Percentiles rank a stretch among this genome's conserved stretches.
Evolutionary conservation across 2,329 filamentous ascomycete genomes (phyloP).

Genomic region (Fusarium fracticaudum): DNA sequence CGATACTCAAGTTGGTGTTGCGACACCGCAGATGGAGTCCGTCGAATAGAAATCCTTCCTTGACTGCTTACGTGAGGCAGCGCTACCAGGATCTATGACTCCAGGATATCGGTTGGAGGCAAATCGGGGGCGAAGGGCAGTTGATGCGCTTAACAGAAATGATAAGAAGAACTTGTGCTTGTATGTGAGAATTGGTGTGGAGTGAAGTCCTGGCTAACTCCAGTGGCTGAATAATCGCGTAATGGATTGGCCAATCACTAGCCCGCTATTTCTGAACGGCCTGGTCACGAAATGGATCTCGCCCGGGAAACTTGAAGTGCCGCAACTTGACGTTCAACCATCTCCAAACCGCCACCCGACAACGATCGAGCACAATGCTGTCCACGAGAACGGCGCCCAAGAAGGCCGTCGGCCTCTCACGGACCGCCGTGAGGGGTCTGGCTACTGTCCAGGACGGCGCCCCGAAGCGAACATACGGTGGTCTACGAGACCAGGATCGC

Average conservation of each 20-base stretch:
- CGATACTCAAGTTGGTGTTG: constrained; percentile 23
- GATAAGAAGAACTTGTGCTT: constrained; percentile 29
- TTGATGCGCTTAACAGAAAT: constrained; percentile 23
- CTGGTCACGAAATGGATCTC: constrained; percentile 45
- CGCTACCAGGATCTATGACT: constrained; percentile 40
- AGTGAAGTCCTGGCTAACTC: constrained; percentile 45
- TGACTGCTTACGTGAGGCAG: constrained; percentile 28
- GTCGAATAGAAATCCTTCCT: constrained; percentile 25
- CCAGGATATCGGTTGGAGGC: constrained; percentile 25
- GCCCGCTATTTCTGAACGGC: constrained; percentile 48
- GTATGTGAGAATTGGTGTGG: background rate
- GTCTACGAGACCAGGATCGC: constrained; percentile 93
- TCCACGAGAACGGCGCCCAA: constrained; percentile 55
- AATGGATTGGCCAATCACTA: constrained; percentile 55
- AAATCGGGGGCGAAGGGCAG: constrained; percentile 9
- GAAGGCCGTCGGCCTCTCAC: constrained; percentile 53
- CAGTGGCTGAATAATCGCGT: constrained; percentile 41
- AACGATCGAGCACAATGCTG: constrained; percentile 54
- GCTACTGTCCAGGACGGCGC: constrained; percentile 81
- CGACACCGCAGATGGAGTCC: constrained; percentile 11
- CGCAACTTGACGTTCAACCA: constrained; percentile 47
- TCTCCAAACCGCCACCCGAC: constrained; percentile 46
- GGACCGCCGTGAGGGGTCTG: constrained; percentile 71
- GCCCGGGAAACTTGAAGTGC: constrained; percentile 49
- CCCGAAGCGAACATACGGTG: constrained; percentile 80